Evolutionary conservation across 2,329 filamentous ascomycete genomes (phyloP), one percentile per base, ranked within the genome.

Genomic region (Rhinocladiella mackenziei): DNA sequence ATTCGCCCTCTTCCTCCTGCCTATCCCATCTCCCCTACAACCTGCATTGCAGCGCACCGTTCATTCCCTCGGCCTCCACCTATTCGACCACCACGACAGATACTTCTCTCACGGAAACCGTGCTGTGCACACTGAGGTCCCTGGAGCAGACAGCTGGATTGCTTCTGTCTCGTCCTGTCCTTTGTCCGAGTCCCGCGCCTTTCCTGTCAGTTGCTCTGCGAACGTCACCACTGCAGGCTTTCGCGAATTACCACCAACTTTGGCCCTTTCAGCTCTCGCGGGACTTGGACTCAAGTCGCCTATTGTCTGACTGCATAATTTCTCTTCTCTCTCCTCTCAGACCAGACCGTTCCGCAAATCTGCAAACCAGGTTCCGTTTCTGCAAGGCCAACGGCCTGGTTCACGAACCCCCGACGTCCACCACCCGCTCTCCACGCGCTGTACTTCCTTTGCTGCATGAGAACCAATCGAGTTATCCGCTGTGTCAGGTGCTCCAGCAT

Each of bases 151-250:
- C 39, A 43, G 37, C 50, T 45, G 43, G 39, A 29, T 50, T 40
- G 42, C 43, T 42, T 45, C 43, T 48, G 43, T 43, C 39, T 53
- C 50, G 50, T 53, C 50, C 50, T 36, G 47, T 53, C 50, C 50
- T 53, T 53, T 53, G 50, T 52, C 35, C 50, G 26, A 25, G 28
- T 29, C 18, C n/a, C n/a, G n/a, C 26, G 20, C 22, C 25, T 25
- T 20, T 25, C 17, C 33, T 14, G 11, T 25, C 20, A 7, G 9
- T 13, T 6, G 13, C 23, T 32, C 22, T 34, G 37, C 43, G 43
- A 46, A 47, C 44, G 38, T 43, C 38, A 34, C 26, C 29, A n/a
- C 15, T 10, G 19, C 11, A 14, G n/a, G n/a, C n/a, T n/a, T n/a
- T n/a, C n/a, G n/a, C n/a, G n/a, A n/a, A n/a, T n/a, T n/a, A n/a